Percentiles rank a stretch among this genome's conserved stretches.
These are phyloP conservation scores for Nicotiana undulata DNA, from an alignment of 257 asterid genomes.

Conservation along the genomic window DNA sequence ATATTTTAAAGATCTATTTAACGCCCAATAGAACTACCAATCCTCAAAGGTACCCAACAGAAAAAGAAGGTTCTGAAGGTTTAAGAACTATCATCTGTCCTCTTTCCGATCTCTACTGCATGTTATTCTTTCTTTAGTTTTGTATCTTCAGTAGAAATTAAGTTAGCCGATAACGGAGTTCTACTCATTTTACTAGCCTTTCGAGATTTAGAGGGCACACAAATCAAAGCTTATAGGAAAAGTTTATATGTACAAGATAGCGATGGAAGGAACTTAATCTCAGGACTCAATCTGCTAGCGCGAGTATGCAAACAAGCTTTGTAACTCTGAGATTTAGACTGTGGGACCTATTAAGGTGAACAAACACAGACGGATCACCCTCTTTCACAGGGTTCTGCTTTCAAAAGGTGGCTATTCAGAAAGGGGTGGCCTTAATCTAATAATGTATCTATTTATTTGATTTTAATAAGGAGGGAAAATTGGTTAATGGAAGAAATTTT, in stretches of 20 bases:
- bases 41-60: not conserved
- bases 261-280: not conserved
- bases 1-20: not conserved
- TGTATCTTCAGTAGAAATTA: not conserved
- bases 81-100: not conserved
- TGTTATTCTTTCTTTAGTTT: not conserved
- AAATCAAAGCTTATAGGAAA: not conserved
- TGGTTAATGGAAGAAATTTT: not conserved
- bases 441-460: not conserved
- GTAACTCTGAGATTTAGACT: not conserved
- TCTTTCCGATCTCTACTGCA: not conserved
- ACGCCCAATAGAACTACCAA: not conserved
- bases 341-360: not conserved
- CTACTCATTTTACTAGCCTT: not conserved
- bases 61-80: not conserved
- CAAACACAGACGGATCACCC: not conserved
- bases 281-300: not conserved
- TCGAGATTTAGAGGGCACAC: not conserved
- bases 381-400: not conserved
- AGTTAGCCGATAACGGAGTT: not conserved
- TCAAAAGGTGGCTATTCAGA: not conserved
- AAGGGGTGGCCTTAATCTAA: not conserved
- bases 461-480: not conserved
- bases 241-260: not conserved
- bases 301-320: not conserved